Conservation (phyloP, 257 asterid species). For the Solanum lycopersicoides region DNA sequence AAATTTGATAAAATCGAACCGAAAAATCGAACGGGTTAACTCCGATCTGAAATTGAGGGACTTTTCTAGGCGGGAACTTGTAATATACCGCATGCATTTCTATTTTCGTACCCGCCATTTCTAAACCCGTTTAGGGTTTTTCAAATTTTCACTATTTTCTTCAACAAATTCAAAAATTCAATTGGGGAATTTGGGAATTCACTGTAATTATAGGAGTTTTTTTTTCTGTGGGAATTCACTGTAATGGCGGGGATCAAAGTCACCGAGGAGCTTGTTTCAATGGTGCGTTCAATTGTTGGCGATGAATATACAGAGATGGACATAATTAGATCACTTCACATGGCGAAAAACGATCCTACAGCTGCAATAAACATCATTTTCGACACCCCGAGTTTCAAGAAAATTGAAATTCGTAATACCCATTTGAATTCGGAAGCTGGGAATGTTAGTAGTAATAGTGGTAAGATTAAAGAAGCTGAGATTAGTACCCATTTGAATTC, state of each 20-base stretch:
- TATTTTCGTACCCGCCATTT: background rate
- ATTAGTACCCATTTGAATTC: background rate
- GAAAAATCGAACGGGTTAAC: too few species aligned
- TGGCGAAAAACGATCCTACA: constrained; percentile 86
- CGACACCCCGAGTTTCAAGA: constrained; percentile 56
- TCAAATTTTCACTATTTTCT: background rate
- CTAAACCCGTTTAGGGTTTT: background rate
- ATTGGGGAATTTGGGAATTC: too few species aligned
- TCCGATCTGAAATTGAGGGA: background rate
- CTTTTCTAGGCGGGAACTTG: background rate
- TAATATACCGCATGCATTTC: background rate
- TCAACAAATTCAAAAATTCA: background rate
- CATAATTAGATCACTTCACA: constrained; percentile 84
- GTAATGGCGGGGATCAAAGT: constrained; percentile 53
- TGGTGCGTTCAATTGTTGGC: constrained; percentile 77
- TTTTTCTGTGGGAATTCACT: background rate
- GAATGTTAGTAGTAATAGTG: background rate
- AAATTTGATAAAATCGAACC: too few species aligned
- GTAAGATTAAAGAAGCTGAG: background rate
- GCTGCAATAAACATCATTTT: constrained; percentile 86
- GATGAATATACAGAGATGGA: constrained; percentile 68
- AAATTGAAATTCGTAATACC: constrained; percentile 20
- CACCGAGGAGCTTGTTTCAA: constrained; percentile 55
- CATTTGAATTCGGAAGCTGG: constrained; percentile 10
- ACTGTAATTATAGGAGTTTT: background rate